Base-by-base conservation (phyloP, 2,329 filamentous ascomycete genomes). In the Aspergillus intermedius region DNA sequence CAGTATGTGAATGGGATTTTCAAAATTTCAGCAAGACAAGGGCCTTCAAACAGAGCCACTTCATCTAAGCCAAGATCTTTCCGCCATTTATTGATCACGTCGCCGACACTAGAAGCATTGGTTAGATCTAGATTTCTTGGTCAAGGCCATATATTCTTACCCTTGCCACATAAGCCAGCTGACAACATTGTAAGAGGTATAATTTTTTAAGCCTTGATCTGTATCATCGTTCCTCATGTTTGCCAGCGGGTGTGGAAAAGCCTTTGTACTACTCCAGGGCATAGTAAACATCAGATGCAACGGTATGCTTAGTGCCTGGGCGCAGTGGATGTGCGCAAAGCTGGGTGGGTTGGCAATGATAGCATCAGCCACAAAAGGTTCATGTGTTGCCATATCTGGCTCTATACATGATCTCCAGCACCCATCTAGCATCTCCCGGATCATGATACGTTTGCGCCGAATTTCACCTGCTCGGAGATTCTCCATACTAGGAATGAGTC, bases 321-420 rank as follows among this genome's bases (percentile, higher is more conserved):
- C 76, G 54, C 75, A 78, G 50, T 77, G 75, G 3, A 79, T 66
- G 57, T 79, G 77, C 0, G 74, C 75, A 62, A 77, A 76, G 2
- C 70, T 75, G 0, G 76, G 75, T 1, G 77, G 77, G 43, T 79
- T 79, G 1, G 77, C 77, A 47, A 80, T 78, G 40, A 80, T 79
- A 3, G 70, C 70, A 45, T 80, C 73, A 2, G 77, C 76, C 13
- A 79, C 66, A 53, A 80, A 80, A 1, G 75, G 74, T 19, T 66
- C 60, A 10, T 51, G 40, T 0, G 58, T 54, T 1, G 48, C 25
- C 2, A 59, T 55, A 42, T 66, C 65, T 45, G 65, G 51, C 37
- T 68, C 59, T 19, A 71, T 62, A 46, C 70, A 73, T 1, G 67
- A 67, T 47, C 54, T 58, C 69, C 70, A 73, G 47, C 63, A 70